Evolutionary conservation across 192 early-diverging fungal species (phyloP), one percentile per base, ranked within the genome.

Genomic region (Neocallimastix lanati): DNA sequence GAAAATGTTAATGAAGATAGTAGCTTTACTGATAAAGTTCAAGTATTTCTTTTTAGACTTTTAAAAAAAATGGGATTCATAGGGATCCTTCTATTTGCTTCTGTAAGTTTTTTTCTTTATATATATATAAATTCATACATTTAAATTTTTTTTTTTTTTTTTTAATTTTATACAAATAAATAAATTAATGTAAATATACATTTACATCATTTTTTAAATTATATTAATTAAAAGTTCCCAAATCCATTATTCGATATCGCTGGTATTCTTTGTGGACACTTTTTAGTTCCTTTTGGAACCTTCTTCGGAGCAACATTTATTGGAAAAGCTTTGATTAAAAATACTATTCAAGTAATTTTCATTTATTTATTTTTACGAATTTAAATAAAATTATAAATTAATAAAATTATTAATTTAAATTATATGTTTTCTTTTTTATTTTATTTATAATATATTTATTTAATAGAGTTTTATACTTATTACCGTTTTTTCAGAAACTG

Each of bases 221-320:
- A 29, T 13, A 50, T 28, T 29, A 16, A 82, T 30, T 13, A 29
- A 16, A 82, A 93, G 85, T 94, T 98, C 79, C 96, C 96, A n/a
- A 98, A 98, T 79, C 96, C 96, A 18, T 85, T 98, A 67, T 98
- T 98, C 85, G 96, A 98, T 81, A 87, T 98, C 37, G 96, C 96
- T 37, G 96, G 96, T 28, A 97, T 98, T 67, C 91, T 95, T 11
- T 97, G 96, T 82, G 96, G 96, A 0, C 93, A 95, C 82, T 97
- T 96, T 81, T 82, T 90, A 58, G 89, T 98, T 0, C 94, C 95
- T 25, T 97, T 98, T 83, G 86, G 88, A 82, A 98, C 96, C 12
- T 98, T 97, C 85, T 98, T 96, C 85, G 95, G 95, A 1, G 96
- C 96, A 0, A 98, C 96, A 6, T 91, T 98, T 78, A 81, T 98